These are phyloP conservation scores for Eucalyptus curtisii DNA, from an alignment of 345 rosid genomes.

Conservation along the genomic window DNA sequence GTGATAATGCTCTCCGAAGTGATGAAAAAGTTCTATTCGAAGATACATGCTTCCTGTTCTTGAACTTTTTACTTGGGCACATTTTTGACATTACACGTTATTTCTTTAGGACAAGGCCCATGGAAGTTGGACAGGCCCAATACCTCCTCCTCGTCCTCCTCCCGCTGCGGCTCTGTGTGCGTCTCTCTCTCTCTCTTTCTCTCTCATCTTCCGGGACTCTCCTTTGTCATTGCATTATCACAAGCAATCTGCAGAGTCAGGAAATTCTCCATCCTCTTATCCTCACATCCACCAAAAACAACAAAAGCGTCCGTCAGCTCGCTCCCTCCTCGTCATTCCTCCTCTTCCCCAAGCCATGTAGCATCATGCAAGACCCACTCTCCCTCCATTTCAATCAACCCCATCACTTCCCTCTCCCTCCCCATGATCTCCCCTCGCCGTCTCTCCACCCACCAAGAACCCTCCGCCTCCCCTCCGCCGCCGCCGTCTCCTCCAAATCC, in stretches of 20 bases:
- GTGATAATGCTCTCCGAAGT: neutral
- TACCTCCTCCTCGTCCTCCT: neutral
- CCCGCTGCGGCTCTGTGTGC: accelerated
- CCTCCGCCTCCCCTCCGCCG: constrained; percentile 14
- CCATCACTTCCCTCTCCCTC: neutral
- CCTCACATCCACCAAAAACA: neutral
- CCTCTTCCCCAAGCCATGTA: neutral
- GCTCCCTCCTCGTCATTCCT: neutral
- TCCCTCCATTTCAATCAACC: neutral
- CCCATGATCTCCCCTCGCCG: neutral
- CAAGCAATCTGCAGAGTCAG: neutral
- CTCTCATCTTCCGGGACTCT: neutral
- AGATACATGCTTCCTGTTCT: neutral
- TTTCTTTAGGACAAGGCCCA: neutral
- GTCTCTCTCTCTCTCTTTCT: neutral
- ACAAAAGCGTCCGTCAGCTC: accelerated
- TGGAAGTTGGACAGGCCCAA: neutral
- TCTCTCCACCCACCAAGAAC: constrained; percentile 4
- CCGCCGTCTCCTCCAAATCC: constrained; percentile 30
- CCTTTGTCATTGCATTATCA: neutral
- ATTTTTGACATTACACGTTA: neutral
- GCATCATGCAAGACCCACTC: neutral
- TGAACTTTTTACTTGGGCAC: neutral
- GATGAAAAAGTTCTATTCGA: neutral
- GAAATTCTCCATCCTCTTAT: neutral